phyloP scores from a whole-genome alignment of 169 alveolate genomes.

The Eimeria necatrix region DNA sequence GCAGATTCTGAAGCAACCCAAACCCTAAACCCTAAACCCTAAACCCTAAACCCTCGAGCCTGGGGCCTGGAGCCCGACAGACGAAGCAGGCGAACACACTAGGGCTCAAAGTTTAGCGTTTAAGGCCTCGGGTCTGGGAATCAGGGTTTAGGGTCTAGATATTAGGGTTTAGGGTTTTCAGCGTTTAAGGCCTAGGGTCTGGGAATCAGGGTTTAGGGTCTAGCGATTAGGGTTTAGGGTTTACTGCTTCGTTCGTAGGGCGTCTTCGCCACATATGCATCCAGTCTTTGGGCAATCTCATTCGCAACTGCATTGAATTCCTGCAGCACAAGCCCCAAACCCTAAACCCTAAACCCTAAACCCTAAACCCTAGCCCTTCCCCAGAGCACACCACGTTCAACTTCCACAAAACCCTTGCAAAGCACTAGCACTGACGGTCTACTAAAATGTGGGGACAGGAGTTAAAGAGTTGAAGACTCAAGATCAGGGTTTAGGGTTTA shows the following conservation, averaged over 20 bases:
- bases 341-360: neutral
- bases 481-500: neutral
- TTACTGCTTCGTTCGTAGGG: neutral
- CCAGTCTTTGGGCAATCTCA: neutral
- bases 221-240: neutral
- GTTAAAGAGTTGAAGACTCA: neutral
- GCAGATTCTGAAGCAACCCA: neutral
- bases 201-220: neutral
- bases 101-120: neutral
- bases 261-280: neutral
- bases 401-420: neutral
- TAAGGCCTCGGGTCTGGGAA: too few relatives aligned
- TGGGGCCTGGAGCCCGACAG: neutral
- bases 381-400: neutral
- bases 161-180: neutral
- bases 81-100: neutral
- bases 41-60: neutral
- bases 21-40: conserved; percentile 9
- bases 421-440: neutral
- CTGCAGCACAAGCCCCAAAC: conserved; percentile 3
- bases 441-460: neutral
- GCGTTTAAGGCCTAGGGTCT: neutral
- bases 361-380: neutral
- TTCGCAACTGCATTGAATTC: neutral
- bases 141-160: neutral